These are phyloP conservation scores for Spongospora subterranea DNA, from an alignment of 208 protist genomes.

Conservation along the genomic window DNA sequence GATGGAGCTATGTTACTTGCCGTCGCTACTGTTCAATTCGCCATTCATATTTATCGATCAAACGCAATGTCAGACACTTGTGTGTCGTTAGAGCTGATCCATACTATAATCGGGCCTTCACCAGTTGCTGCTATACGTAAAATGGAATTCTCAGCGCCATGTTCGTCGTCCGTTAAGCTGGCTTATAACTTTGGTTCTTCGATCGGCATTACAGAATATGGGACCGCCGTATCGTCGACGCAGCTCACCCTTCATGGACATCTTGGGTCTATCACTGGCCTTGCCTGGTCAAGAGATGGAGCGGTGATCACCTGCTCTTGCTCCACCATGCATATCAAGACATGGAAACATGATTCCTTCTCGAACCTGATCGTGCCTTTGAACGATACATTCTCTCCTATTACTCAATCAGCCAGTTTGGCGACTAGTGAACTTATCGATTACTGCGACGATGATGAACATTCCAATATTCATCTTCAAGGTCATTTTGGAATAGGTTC, in stretches of 20 bases:
- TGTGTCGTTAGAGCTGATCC: not conserved
- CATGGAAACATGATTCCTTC: not conserved
- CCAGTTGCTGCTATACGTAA: not conserved
- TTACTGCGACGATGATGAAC: slow-evolving; percentile 32
- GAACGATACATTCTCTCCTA: not conserved
- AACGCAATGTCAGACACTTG: no score
- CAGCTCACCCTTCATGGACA: not conserved
- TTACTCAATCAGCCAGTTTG: not conserved
- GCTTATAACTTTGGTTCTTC: not conserved
- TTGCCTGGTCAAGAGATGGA: not conserved
- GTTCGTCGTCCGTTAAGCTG: not conserved
- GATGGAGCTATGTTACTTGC: no score
- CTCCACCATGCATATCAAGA: not conserved
- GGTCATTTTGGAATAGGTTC: not conserved
- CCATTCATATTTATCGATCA: no score
- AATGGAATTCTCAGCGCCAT: not conserved
- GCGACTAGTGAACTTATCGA: not conserved
- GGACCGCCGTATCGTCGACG: not conserved
- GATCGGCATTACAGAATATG: not conserved
- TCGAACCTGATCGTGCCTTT: not conserved
- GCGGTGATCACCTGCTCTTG: not conserved
- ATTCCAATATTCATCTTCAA: slow-evolving; percentile 29
- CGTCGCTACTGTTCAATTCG: no score
- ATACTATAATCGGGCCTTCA: not conserved
- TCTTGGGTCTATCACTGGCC: not conserved